Evolutionary conservation across 768 basidiomycete genomes (phyloP), one percentile per base, ranked within the genome.

Genomic region (Pleurotus salmoneostramineus): DNA sequence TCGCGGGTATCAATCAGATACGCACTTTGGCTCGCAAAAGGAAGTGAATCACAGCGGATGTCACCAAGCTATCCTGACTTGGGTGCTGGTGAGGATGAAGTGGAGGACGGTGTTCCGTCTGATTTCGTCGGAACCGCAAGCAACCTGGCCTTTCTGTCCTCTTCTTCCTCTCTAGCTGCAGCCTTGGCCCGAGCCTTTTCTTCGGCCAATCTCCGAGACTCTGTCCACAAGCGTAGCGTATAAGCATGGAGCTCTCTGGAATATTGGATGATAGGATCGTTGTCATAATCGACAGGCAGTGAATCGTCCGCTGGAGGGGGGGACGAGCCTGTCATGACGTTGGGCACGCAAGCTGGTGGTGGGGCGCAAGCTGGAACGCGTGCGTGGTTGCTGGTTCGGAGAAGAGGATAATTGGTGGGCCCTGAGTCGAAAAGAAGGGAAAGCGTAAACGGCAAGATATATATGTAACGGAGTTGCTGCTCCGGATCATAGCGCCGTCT

Each of bases 161-260:
- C 37, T 27, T 59, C 58, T 37, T 59, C 51, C n/a, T 55, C 31
- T 50, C 44, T 58, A 59, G 65, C 65, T 49, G 58, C 56, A 44
- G 65, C 61, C 58, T 69, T 70, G 42, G 59, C 68, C 27, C 71
- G 70, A 15, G 76, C 71, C 58, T 70, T 72, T 65, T 85, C 82
- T 65, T 87, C 86, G 40, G 79, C 81, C 57, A 76, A 66, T 63
- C 79, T 78, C 64, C 84, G 76, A 4, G 85, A 85, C 65, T 88
- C 84, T 51, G 82, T 81, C 86, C 87, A 88, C 50, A 87, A 76
- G 43, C 68, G 76, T 51, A 88, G 77, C 32, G 88, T 89, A 60
- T 87, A 88, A 57, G 85, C 77, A 66, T 88, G 84, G 35, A 89
- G 71, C 45, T 85, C 77, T 63, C 81, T 83, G 14, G 88, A 82